Evolutionary conservation across 176 grass and related monocot species (phyloP).

Genomic region (Avena eriantha): DNA sequence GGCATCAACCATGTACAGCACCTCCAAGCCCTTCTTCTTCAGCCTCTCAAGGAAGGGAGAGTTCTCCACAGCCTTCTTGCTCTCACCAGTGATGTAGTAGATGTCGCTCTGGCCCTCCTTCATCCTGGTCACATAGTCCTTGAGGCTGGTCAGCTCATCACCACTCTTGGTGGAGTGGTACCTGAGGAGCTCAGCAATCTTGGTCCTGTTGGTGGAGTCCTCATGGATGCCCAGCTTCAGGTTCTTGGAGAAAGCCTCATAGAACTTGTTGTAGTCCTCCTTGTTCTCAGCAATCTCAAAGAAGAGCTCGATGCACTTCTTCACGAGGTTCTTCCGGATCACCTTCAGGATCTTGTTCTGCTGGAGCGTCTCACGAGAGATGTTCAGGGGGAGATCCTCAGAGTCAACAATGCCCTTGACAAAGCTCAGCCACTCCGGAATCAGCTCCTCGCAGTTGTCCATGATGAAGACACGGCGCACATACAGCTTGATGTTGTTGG

Average conservation of each 20-base stretch:
- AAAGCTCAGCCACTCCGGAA: constrained; percentile 91
- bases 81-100: constrained; percentile 98
- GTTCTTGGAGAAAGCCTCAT: constrained; percentile 98
- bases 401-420: constrained; percentile 98
- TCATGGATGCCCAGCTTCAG: constrained; percentile 95
- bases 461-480: constrained; percentile 97
- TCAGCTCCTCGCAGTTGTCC: constrained; percentile 98
- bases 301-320: constrained; percentile 97
- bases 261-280: constrained; percentile 98
- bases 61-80: constrained; percentile 99
- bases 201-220: constrained; percentile 83
- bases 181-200: constrained; percentile 88
- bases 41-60: constrained; percentile 96
- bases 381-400: constrained; percentile 97
- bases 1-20: constrained; percentile 87
- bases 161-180: constrained; percentile 98
- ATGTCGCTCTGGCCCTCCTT: constrained; percentile 98
- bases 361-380: constrained; percentile 93
- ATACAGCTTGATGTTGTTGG: constrained; percentile 97
- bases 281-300: constrained; percentile 99
- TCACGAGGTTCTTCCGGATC: constrained; percentile 91
- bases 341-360: constrained; percentile 99
- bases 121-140: constrained; percentile 99
- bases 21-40: constrained; percentile 91
- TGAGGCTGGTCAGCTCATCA: constrained; percentile 96